Evolutionary conservation across 208 protist species (phyloP).

Genomic region (Sergeia podlipaevii): DNA sequence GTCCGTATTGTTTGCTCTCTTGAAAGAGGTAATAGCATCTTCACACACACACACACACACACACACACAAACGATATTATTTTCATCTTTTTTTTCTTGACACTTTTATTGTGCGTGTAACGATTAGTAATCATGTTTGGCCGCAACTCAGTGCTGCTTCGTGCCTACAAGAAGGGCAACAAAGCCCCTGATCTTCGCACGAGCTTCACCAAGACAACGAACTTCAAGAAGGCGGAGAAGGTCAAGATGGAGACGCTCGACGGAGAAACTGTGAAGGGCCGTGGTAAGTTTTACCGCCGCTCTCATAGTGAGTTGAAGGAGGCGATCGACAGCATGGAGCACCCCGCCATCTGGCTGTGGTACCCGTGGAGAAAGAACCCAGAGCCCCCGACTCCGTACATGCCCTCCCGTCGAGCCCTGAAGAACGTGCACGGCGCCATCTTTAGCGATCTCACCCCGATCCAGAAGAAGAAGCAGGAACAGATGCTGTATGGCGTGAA

Average conservation of each 20-base stretch:
- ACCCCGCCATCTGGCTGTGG: slow-evolving; percentile 91
- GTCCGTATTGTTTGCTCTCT: too few species aligned
- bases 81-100: slow-evolving; percentile 7
- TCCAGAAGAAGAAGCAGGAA: slow-evolving; percentile 89
- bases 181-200: slow-evolving; percentile 70
- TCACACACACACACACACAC: too few species aligned
- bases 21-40: too few species aligned
- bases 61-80: too few species aligned
- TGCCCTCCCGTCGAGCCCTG: slow-evolving; percentile 82
- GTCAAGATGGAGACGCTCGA: slow-evolving; percentile 61
- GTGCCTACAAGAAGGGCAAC: slow-evolving; percentile 51
- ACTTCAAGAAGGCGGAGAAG: slow-evolving; percentile 83
- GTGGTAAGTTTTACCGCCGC: slow-evolving; percentile 73
- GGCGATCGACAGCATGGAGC: slow-evolving; percentile 82
- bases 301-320: slow-evolving; percentile 82
- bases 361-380: slow-evolving; percentile 92
- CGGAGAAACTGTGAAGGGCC: slow-evolving; percentile 81
- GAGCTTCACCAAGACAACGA: slow-evolving; percentile 71
- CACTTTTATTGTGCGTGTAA: slow-evolving; percentile 8
- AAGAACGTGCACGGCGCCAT: slow-evolving; percentile 90
- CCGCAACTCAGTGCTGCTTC: slow-evolving; percentile 25
- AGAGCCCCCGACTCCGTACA: slow-evolving; percentile 84
- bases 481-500: slow-evolving; percentile 89
- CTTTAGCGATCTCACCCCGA: slow-evolving; percentile 68
- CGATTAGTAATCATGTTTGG: slow-evolving; percentile 34